Evolutionary conservation across 257 asterid genomes (phyloP).

Genomic region (Capsicum rhomboideum): DNA sequence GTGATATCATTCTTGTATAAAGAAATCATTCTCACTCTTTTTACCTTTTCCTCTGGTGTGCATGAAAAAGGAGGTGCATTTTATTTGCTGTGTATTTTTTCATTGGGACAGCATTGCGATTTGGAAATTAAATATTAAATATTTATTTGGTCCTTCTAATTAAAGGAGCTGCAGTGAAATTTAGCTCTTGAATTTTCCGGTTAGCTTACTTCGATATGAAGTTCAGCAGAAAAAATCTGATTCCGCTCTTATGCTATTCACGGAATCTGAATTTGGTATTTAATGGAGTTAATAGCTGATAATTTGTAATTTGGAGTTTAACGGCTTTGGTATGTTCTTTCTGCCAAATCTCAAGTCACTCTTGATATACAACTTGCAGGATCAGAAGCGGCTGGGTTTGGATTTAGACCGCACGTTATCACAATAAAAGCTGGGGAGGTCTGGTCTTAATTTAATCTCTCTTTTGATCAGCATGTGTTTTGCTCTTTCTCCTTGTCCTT

Average conservation of each 20-base stretch:
- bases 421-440: conserved; percentile 15
- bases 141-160: neutral
- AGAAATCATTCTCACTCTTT: neutral
- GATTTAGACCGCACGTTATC: conserved; percentile 8
- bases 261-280: neutral
- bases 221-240: neutral
- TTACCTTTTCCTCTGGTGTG: neutral
- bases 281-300: neutral
- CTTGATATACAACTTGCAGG: neutral
- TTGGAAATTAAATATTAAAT: neutral
- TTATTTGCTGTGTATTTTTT: neutral
- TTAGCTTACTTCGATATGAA: neutral
- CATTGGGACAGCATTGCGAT: neutral
- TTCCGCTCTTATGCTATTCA: neutral
- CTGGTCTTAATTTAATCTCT: neutral
- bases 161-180: neutral
- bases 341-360: neutral
- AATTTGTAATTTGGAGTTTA: neutral
- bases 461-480: neutral
- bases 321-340: neutral
- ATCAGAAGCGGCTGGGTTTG: conserved; percentile 2
- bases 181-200: neutral
- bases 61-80: neutral
- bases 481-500: neutral
- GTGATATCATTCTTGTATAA: neutral